Evolutionary conservation across 495 filamentous ascomycete genomes (phyloP).

Genomic region (Daldinia bambusicola): DNA sequence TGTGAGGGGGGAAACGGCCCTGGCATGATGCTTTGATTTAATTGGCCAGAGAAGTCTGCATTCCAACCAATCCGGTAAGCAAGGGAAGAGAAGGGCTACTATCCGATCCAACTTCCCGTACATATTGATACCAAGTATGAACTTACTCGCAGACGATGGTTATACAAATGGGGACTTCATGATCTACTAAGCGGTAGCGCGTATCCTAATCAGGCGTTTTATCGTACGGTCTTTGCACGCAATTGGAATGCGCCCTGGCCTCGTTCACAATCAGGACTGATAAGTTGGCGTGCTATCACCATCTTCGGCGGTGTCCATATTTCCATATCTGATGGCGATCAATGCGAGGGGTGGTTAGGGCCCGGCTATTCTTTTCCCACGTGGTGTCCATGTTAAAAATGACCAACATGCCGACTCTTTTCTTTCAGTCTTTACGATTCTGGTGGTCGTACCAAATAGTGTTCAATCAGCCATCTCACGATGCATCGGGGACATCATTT

Average conservation of each 20-base stretch:
- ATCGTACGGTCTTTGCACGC: constrained; percentile 2
- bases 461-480: constrained; percentile 8
- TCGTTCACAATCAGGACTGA: constrained; percentile 35
- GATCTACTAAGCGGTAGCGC: constrained; percentile 13
- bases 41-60: constrained; percentile 21
- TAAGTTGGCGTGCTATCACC: constrained; percentile 19
- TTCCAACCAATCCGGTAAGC: constrained; percentile 37
- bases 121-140: constrained; percentile 10
- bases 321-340: constrained; percentile 19
- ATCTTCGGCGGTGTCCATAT: constrained; percentile 2
- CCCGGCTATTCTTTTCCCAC: neutral
- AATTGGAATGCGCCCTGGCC: constrained; percentile 30
- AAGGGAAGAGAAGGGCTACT: neutral
- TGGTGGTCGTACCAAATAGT: constrained; percentile 17
- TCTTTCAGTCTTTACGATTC: constrained; percentile 22
- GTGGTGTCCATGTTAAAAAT: constrained; percentile 26
- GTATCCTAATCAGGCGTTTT: constrained; percentile 25
- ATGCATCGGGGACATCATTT: constrained; percentile 47
- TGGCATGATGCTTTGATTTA: constrained; percentile 10
- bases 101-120: constrained; percentile 7
- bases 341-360: constrained; percentile 11
- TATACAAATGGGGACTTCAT: constrained; percentile 15
- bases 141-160: constrained; percentile 3
- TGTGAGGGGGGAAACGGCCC: neutral
- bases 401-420: neutral